phyloP scores from a whole-genome alignment of 1,139 yeast species.

The Hyphopichia burtonii region DNA sequence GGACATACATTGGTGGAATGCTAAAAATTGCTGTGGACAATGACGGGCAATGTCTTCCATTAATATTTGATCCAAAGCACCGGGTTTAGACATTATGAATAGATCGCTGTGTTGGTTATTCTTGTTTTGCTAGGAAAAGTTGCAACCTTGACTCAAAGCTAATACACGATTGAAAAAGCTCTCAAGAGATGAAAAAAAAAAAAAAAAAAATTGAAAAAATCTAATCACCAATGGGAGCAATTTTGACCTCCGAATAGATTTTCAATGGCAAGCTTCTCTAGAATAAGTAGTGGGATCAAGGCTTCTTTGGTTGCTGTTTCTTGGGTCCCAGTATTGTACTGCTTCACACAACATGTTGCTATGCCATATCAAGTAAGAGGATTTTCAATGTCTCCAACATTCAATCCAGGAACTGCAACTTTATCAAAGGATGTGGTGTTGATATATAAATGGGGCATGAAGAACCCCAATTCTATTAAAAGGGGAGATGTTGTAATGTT shows the following conservation, averaged over 20 bases:
- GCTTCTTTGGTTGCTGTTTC: constrained; percentile 30
- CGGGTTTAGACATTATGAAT: constrained; percentile 12
- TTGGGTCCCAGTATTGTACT: constrained; percentile 81
- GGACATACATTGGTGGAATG: constrained; percentile 64
- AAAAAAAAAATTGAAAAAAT: not conserved
- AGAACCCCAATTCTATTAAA: constrained; percentile 43
- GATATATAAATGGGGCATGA: constrained; percentile 62
- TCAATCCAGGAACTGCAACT: constrained; percentile 62
- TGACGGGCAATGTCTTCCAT: constrained; percentile 52
- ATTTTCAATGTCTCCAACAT: constrained; percentile 83
- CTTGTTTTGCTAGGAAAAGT: too few relatives aligned
- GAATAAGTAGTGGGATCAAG: not conserved
- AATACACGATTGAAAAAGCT: not conserved
- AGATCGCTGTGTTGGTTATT: too few relatives aligned
- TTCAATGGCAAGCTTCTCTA: not conserved
- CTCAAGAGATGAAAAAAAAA: too few relatives aligned
- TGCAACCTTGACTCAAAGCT: not conserved
- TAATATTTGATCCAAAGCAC: constrained; percentile 30
- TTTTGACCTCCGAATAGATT: not conserved
- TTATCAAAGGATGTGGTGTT: constrained; percentile 65
- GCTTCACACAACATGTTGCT: constrained; percentile 67
- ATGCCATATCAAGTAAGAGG: constrained; percentile 82
- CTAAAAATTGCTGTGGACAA: constrained; percentile 65
- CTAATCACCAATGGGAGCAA: not conserved
- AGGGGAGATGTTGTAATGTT: constrained; percentile 76